Base-by-base conservation (phyloP, 257 asterid species). In the Cruciata laevipes region DNA sequence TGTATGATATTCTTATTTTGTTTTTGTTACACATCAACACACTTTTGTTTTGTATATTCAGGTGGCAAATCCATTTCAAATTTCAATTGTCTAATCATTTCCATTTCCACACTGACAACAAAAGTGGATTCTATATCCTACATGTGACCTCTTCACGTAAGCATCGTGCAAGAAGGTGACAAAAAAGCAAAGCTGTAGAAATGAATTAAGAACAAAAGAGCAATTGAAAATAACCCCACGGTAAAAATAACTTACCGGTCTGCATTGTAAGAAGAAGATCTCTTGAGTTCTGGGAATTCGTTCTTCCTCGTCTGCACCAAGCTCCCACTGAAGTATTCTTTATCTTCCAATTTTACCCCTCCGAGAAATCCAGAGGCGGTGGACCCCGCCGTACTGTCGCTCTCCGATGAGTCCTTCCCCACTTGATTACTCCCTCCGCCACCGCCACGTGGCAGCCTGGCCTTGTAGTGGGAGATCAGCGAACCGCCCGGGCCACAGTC, bases 211-310 rank as follows among this genome's bases (percentile, higher is more conserved):
- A 33, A 31, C 37, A 27, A 17, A 61, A 61, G 5, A 10, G 25
- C 23, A 61, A 24, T 44, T 0, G 12, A 24, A 70, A 55, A 58
- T 70, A 60, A 7, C 27, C 20, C 3, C 60, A 13, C 27, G 1
- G 60, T 53, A 18, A 53, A 53, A 20, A 6, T 3, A 44, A 75
- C 82, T 81, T 70, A 86, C 83, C 97, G 81, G 70, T 77, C 90
- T 13, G 89, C 94, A 69, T 79, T 85, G 86, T 83, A 91, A n/a
- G 98, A 91, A 61, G 82, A 81, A 69, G 95, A 91, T 73, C 94
- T 84, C 69, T 84, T 87, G 30, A 89, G 71, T 66, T 66, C 74
- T 5, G 89, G 86, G 65, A 84, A 68, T 60, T 79, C 79, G 51
- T 77, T 80, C 80, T 83, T 85, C 74, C 72, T 87, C 32, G 86